Evolutionary conservation across 116 monocot species (phyloP).

Genomic region (Trichopus zeylanicus): DNA sequence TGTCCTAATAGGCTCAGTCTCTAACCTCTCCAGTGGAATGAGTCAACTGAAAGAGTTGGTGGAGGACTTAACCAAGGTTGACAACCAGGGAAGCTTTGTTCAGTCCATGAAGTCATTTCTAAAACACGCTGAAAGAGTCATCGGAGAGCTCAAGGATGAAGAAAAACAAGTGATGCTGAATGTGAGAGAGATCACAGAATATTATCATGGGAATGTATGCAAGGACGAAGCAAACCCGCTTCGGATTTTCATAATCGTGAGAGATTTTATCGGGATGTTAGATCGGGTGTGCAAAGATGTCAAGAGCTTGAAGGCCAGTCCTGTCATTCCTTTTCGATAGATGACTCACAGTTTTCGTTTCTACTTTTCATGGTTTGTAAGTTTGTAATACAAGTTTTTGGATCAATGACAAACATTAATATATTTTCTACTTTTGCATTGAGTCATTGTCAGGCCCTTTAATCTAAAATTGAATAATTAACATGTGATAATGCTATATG

Average conservation of each 20-base stretch:
- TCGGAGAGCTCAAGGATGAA: conserved; percentile 33
- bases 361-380: neutral
- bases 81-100: conserved; percentile 24
- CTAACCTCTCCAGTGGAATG: conserved; percentile 51
- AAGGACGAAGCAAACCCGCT: conserved; percentile 64
- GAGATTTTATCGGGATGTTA: conserved; percentile 53
- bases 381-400: neutral
- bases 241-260: conserved; percentile 59
- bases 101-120: conserved; percentile 37
- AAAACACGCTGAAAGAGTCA: conserved; percentile 25
- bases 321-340: neutral
- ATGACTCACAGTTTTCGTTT: no score
- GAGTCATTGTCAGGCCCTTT: no score
- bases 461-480: no score
- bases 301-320: conserved; percentile 4
- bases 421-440: no score
- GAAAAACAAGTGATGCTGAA: conserved; percentile 36
- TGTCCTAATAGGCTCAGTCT: conserved; percentile 42
- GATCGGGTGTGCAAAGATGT: conserved; percentile 22
- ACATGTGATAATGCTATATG: no score
- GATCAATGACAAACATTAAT: no score
- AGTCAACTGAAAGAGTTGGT: conserved; percentile 37
- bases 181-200: conserved; percentile 63
- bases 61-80: conserved; percentile 8
- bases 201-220: conserved; percentile 57